phyloP scores from a whole-genome alignment of 345 rosid species.

The Conringia planisiliqua region DNA sequence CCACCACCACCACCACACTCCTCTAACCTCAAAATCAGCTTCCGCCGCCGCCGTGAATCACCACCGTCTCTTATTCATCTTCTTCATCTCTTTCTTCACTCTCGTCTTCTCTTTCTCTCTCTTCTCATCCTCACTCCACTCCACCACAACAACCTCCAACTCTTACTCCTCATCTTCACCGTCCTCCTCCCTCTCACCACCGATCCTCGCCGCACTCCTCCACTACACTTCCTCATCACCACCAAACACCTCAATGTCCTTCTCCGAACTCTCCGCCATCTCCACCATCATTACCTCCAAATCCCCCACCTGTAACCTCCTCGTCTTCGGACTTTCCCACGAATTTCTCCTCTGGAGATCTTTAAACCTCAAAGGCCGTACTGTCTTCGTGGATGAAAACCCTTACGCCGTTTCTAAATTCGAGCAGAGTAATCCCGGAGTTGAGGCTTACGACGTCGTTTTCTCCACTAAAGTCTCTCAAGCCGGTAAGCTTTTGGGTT shows the following conservation, averaged over 20 bases:
- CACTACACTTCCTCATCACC: slow-evolving; percentile 60
- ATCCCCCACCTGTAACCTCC: slow-evolving; percentile 47
- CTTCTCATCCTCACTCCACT: slow-evolving; percentile 40
- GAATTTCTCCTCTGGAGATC: slow-evolving; percentile 87
- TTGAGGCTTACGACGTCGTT: slow-evolving; percentile 78
- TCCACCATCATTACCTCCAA: slow-evolving; percentile 45
- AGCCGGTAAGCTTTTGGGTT: slow-evolving; percentile 36
- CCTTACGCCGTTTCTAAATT: slow-evolving; percentile 57
- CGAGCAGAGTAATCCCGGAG: slow-evolving; percentile 56
- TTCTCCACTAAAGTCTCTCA: slow-evolving; percentile 73
- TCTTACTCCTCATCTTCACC: slow-evolving; percentile 33
- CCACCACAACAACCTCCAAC: slow-evolving; percentile 28
- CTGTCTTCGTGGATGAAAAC: slow-evolving; percentile 76
- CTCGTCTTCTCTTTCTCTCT: slow-evolving; percentile 68
- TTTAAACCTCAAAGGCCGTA: slow-evolving; percentile 61
- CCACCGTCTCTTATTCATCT: slow-evolving; percentile 57
- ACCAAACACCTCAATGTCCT: slow-evolving; percentile 57
- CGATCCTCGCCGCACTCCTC: slow-evolving; percentile 62
- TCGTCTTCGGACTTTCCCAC: slow-evolving; percentile 75
- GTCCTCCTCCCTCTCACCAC: slow-evolving; percentile 37
- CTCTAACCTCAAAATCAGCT: slow-evolving; percentile 47
- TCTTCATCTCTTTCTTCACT: slow-evolving; percentile 60
- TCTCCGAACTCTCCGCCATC: slow-evolving; percentile 59
- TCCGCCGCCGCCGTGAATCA: slow-evolving; percentile 32
- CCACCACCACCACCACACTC: slow-evolving; percentile 67